phyloP scores from a whole-genome alignment of 2,329 filamentous ascomycete species.

The Phaeoacremonium minimum region DNA sequence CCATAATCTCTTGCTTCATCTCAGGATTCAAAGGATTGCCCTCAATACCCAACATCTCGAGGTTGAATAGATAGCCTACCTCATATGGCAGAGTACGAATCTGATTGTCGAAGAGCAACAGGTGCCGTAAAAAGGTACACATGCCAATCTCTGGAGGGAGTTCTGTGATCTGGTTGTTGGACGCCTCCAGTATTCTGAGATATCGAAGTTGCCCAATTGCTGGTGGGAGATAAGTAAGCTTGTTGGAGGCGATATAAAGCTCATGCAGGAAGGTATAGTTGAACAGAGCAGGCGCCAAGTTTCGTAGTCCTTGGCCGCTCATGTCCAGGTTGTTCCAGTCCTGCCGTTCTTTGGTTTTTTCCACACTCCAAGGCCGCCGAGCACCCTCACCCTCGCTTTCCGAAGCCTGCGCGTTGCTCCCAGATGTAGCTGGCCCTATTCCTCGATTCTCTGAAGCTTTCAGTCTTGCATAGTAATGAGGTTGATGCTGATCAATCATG shows the following conservation, averaged over 20 bases:
- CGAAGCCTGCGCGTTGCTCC: conserved; percentile 40
- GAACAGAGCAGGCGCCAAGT: conserved; percentile 76
- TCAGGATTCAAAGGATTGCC: conserved; percentile 80
- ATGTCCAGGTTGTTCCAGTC: conserved; percentile 93
- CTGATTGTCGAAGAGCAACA: conserved; percentile 87
- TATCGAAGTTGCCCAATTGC: conserved; percentile 79
- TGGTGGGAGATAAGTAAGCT: conserved; percentile 73
- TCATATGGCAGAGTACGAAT: conserved; percentile 79
- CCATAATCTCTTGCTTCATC: conserved; percentile 77
- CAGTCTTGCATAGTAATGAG: conserved; percentile 67
- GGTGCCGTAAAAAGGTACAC: conserved; percentile 85
- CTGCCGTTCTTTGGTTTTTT: conserved; percentile 64
- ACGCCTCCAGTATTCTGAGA: conserved; percentile 79
- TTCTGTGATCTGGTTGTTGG: conserved; percentile 77
- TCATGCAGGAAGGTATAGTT: conserved; percentile 85
- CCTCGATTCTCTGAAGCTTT: conserved; percentile 68
- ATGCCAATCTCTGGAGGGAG: conserved; percentile 92
- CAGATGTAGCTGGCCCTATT: conserved; percentile 48
- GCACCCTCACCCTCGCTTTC: conserved; percentile 54
- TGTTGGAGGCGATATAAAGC: conserved; percentile 92
- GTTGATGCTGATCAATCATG: conserved; percentile 64
- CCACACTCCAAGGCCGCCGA: conserved; percentile 60
- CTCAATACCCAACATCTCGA: conserved; percentile 87
- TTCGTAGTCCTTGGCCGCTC: conserved; percentile 89
- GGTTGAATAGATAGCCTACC: conserved; percentile 79